Conservation (phyloP, 2,329 filamentous ascomycete genomes). For the Claviceps sp. region DNA sequence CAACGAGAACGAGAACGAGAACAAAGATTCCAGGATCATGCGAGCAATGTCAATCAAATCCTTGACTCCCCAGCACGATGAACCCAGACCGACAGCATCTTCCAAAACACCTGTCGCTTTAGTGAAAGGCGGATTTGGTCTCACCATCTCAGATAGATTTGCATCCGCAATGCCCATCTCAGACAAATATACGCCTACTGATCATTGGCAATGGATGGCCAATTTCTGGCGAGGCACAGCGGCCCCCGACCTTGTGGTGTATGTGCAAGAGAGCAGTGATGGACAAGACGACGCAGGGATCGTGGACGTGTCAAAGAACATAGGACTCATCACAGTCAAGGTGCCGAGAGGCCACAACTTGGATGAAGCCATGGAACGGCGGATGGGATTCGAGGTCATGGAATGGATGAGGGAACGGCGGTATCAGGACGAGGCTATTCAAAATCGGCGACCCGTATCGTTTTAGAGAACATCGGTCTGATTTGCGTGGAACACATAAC, state of each 20-base stretch:
- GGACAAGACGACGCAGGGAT: conserved; percentile 25
- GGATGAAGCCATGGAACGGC: conserved; percentile 56
- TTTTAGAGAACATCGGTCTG: neutral
- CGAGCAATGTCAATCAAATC: conserved; percentile 3
- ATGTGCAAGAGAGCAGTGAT: conserved; percentile 33
- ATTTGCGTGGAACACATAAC: neutral
- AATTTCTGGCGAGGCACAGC: conserved; percentile 81
- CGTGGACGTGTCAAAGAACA: conserved; percentile 43
- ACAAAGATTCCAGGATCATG: conserved; percentile 1
- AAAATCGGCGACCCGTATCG: conserved; percentile 9
- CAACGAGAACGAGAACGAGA: conserved; percentile 1
- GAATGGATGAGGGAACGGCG: conserved; percentile 54
- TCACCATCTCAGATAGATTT: conserved; percentile 64
- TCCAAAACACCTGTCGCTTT: conserved; percentile 54
- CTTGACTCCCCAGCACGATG: conserved; percentile 3
- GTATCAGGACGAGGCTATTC: conserved; percentile 21
- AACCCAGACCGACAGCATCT: conserved; percentile 5
- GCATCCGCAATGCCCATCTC: conserved; percentile 60
- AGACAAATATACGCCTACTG: conserved; percentile 66
- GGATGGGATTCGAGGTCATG: conserved; percentile 75
- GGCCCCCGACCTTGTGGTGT: conserved; percentile 68
- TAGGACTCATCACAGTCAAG: conserved; percentile 41
- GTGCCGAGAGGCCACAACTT: conserved; percentile 30
- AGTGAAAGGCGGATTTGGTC: conserved; percentile 64
- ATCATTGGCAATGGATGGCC: conserved; percentile 97